These are phyloP conservation scores for Zoysia matrella DNA, from an alignment of 202 grass and related monocot species.

Conservation along the genomic window DNA sequence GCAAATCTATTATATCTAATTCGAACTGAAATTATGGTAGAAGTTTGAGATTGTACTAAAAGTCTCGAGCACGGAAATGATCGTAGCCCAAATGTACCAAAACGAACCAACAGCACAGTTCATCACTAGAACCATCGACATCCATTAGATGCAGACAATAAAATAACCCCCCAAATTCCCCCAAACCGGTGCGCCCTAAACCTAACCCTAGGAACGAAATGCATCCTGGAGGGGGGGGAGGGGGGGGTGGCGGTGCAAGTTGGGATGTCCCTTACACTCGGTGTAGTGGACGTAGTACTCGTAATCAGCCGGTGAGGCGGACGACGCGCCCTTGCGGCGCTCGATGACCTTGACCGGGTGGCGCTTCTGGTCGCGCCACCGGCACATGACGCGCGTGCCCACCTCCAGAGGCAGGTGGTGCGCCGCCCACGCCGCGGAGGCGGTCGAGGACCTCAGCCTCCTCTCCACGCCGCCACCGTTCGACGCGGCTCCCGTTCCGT, in stretches of 20 bases:
- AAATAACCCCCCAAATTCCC: slow-evolving; percentile 6
- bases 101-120: slow-evolving; percentile 23
- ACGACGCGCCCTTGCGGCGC: slow-evolving; percentile 66
- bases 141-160: not conserved
- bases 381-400: slow-evolving; percentile 97
- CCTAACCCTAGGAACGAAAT: slow-evolving; percentile 53
- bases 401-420: slow-evolving; percentile 80
- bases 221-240: not conserved
- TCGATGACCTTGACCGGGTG: slow-evolving; percentile 99
- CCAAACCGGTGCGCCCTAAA: slow-evolving; percentile 15
- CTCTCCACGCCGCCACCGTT: slow-evolving; percentile 59
- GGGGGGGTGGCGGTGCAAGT: not conserved
- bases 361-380: slow-evolving; percentile 95
- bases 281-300: slow-evolving; percentile 99
- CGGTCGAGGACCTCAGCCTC: slow-evolving; percentile 51
- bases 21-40: not conserved
- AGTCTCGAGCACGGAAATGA: not conserved
- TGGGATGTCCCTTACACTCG: slow-evolving; percentile 64
- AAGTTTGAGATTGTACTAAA: slow-evolving; percentile 8
- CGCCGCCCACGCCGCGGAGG: slow-evolving; percentile 39
- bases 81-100: not conserved
- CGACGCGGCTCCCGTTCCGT: slow-evolving; percentile 53
- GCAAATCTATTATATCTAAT: not conserved
- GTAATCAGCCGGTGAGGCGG: slow-evolving; percentile 66
- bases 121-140: not conserved